phyloP scores from a whole-genome alignment of 2,329 filamentous ascomycete species.

The Aspergillus novofumigatus region DNA sequence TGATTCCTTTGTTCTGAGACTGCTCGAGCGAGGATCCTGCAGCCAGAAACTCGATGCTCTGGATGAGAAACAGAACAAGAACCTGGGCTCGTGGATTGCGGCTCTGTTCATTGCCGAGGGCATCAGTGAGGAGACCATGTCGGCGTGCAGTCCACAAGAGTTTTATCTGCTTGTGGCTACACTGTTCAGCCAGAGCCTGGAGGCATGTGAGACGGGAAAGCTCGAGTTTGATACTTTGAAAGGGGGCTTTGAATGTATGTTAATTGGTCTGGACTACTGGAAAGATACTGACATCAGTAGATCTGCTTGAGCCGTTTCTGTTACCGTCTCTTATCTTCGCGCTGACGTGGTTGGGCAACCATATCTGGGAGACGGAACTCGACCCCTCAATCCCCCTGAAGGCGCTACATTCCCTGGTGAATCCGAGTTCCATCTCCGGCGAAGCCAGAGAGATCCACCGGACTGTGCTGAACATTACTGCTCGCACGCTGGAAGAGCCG shows the following conservation, averaged over 20 bases:
- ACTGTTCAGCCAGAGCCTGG: conserved; percentile 57
- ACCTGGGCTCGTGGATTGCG: conserved; percentile 58
- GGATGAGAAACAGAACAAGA: conserved; percentile 52
- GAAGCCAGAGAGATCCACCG: conserved; percentile 59
- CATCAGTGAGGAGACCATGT: conserved; percentile 62
- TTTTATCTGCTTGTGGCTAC: conserved; percentile 62
- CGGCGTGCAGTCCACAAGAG: conserved; percentile 60
- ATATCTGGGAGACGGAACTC: conserved; percentile 48
- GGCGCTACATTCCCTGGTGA: conserved; percentile 54
- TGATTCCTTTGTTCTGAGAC: conserved; percentile 53
- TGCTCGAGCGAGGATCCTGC: conserved; percentile 46
- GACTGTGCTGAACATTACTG: conserved; percentile 55
- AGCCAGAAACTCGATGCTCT: conserved; percentile 50
- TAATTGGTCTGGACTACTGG: neutral
- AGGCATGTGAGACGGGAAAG: conserved; percentile 53
- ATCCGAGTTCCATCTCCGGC: conserved; percentile 53
- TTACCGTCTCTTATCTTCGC: conserved; percentile 58
- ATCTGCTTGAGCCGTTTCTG: conserved; percentile 60
- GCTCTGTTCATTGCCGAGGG: conserved; percentile 60
- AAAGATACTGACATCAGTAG: conserved; percentile 28
- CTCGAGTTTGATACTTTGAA: conserved; percentile 57
- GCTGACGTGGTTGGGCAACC: conserved; percentile 55
- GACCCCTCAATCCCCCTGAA: conserved; percentile 52
- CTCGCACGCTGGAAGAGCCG: conserved; percentile 48
- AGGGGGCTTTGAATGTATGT: conserved; percentile 58